These are phyloP conservation scores for Pseudogymnoascus sp. DNA, from an alignment of 2,329 filamentous ascomycete species.

Conservation along the genomic window DNA sequence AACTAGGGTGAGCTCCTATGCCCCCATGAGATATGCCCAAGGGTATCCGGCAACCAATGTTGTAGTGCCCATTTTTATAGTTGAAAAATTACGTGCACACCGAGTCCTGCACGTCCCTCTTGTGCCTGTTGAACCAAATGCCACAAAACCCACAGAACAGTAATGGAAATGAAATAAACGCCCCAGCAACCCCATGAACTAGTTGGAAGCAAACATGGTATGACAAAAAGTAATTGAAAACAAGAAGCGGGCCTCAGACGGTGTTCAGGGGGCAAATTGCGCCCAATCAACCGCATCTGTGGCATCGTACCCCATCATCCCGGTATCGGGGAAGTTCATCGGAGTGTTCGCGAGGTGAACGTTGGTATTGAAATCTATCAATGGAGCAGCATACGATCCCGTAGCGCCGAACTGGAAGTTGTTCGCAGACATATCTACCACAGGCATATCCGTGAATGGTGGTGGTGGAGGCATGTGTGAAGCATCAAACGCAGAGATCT, in stretches of 20 bases:
- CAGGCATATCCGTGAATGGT: background rate
- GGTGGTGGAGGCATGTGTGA: constrained; percentile 5
- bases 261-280: background rate
- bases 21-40: background rate
- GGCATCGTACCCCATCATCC: background rate
- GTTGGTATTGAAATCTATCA: background rate
- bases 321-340: background rate
- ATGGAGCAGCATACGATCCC: background rate
- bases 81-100: constrained; percentile 1
- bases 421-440: background rate
- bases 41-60: background rate
- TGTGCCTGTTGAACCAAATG: background rate
- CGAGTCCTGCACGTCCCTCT: background rate
- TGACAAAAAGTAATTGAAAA: constrained; percentile 6
- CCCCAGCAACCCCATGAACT: background rate
- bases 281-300: constrained; percentile 5
- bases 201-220: background rate
- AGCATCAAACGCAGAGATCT: background rate
- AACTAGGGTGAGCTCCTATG: background rate
- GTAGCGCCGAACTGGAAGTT: background rate
- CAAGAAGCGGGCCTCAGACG: background rate
- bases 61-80: background rate
- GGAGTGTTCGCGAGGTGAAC: background rate
- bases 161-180: background rate
- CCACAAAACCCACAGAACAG: background rate